Percentiles rank a stretch among this genome's conserved stretches.
These are phyloP conservation scores for Suillus brevipes DNA, from an alignment of 768 basidiomycete genomes.

Conservation along the genomic window DNA sequence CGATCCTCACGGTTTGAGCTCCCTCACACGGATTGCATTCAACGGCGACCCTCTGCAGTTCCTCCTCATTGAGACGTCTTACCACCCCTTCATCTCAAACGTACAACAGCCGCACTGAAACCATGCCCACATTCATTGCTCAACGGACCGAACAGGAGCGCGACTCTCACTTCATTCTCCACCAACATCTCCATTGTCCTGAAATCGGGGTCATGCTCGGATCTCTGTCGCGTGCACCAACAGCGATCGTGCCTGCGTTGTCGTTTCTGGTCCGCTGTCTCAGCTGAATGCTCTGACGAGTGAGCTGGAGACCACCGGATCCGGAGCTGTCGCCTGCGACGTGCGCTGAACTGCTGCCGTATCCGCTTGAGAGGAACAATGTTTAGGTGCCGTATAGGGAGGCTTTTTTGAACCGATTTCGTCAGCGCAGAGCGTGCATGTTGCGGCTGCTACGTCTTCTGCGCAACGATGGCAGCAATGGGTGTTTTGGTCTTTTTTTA, in stretches of 20 bases:
- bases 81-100: too few species aligned
- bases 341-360: conserved; percentile 58
- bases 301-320: conserved; percentile 39
- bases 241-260: conserved; percentile 53
- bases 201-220: conserved; percentile 31
- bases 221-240: conserved; percentile 64
- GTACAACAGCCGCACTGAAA: too few species aligned
- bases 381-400: conserved; percentile 59
- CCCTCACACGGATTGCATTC: conserved; percentile 76
- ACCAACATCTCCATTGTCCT: too few species aligned
- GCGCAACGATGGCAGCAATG: too few species aligned
- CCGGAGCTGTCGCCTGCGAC: conserved; percentile 40
- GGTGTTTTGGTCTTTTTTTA: too few species aligned
- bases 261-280: conserved; percentile 55
- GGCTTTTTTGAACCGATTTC: conserved; percentile 7
- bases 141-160: too few species aligned
- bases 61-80: too few species aligned
- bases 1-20: conserved; percentile 69
- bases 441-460: too few species aligned
- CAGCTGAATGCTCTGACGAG: conserved; percentile 45
- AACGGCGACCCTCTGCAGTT: too few species aligned
- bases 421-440: too few species aligned
- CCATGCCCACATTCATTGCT: too few species aligned
- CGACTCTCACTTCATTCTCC: too few species aligned
- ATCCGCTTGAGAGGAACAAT: conserved; percentile 56